phyloP scores from a whole-genome alignment of 495 filamentous ascomycete genomes.

The Talaromyces proteolyticus region DNA sequence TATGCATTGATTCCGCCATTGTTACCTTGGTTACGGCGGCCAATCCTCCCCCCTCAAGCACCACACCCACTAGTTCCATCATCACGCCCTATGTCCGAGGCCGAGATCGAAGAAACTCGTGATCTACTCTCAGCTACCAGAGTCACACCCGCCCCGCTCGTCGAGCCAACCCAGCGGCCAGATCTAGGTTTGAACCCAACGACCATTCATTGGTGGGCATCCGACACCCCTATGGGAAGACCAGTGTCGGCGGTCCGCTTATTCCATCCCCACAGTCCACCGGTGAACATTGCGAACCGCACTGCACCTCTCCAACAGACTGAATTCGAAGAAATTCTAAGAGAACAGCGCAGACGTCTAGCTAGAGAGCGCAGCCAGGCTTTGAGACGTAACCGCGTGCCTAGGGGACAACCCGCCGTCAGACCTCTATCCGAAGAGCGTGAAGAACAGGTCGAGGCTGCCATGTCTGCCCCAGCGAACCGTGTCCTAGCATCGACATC shows the following conservation, averaged over 20 bases:
- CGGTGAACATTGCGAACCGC: slow-evolving; percentile 22
- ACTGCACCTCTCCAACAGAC: slow-evolving; percentile 25
- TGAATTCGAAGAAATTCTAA: slow-evolving; percentile 20
- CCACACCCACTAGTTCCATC: background rate
- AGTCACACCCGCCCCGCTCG: background rate
- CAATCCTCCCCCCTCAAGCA: background rate
- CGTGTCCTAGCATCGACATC: slow-evolving; percentile 36
- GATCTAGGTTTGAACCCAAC: too few relatives aligned
- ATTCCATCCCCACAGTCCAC: slow-evolving; percentile 16
- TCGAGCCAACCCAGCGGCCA: background rate
- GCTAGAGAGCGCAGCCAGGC: slow-evolving; percentile 4
- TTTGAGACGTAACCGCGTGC: slow-evolving; percentile 13
- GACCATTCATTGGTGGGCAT: background rate
- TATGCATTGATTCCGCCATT: background rate
- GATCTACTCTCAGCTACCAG: background rate
- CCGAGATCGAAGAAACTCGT: background rate
- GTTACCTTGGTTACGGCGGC: background rate
- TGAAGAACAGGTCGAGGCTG: slow-evolving; percentile 20
- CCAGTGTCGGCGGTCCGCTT: slow-evolving; percentile 34
- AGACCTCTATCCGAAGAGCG: slow-evolving; percentile 38
- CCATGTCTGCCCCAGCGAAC: slow-evolving; percentile 17
- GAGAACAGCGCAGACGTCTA: slow-evolving; percentile 10
- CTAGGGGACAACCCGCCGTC: slow-evolving; percentile 28
- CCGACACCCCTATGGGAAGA: slow-evolving; percentile 16
- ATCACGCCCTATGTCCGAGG: background rate